Percentiles rank a stretch among this genome's conserved stretches.
Evolutionary conservation across 202 grass and related monocot species (phyloP).

Genomic region (Setaria italica): DNA sequence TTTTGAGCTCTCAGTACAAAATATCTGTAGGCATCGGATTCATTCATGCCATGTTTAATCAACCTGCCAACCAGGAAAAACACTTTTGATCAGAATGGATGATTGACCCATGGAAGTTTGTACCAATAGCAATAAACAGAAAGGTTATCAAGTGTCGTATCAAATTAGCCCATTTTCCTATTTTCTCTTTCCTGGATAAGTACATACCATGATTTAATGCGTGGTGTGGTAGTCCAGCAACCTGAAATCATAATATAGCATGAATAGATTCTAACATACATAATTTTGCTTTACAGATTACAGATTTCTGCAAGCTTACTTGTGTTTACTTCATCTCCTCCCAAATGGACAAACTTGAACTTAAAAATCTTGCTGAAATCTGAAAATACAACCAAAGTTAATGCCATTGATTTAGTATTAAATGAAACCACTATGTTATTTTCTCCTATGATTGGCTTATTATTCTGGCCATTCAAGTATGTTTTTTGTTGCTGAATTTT

Average conservation of each 20-base stretch:
- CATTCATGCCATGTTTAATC: conserved; percentile 79
- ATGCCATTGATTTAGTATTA: background rate
- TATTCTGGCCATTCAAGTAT: background rate
- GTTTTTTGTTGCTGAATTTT: background rate
- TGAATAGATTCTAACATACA: conserved; percentile 22
- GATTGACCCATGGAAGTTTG: background rate
- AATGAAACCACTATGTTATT: background rate
- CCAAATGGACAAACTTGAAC: conserved; percentile 97
- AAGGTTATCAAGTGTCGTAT: conserved; percentile 15
- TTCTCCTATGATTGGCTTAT: background rate
- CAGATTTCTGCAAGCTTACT: conserved; percentile 58
- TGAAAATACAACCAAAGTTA: conserved; percentile 51
- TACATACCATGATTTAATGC: conserved; percentile 71
- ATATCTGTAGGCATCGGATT: conserved; percentile 78
- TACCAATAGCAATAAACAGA: conserved; percentile 3
- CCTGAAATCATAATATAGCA: conserved; percentile 57
- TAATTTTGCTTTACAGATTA: conserved; percentile 16
- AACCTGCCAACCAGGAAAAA: conserved; percentile 60
- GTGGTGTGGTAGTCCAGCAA: conserved; percentile 85
- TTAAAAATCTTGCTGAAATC: conserved; percentile 99
- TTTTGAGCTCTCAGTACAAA: conserved; percentile 90
- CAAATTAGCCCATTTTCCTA: background rate
- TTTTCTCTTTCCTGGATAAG: conserved; percentile 1
- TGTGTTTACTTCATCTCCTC: conserved; percentile 95
- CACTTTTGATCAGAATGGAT: conserved; percentile 18